These are phyloP conservation scores for Debaryomyces prosopidis DNA, from an alignment of 805 yeast genomes.

Conservation along the genomic window DNA sequence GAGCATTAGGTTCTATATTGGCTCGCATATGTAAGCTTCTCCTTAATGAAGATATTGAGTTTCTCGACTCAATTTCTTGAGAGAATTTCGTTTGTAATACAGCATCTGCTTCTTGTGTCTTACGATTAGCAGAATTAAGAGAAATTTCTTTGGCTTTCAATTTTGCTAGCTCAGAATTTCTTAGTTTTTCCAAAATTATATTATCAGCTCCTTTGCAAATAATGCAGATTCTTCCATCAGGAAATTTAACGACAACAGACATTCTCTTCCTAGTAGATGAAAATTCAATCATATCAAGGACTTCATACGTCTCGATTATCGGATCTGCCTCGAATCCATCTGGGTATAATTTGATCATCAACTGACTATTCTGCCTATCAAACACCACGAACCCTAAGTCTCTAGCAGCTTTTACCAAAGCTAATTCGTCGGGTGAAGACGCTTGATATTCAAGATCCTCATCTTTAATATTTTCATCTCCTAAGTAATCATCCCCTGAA, in stretches of 20 bases:
- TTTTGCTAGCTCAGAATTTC: slow-evolving; percentile 56
- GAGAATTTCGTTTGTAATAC: slow-evolving; percentile 59
- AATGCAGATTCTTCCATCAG: slow-evolving; percentile 71
- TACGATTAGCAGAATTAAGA: slow-evolving; percentile 58
- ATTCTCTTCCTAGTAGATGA: slow-evolving; percentile 87
- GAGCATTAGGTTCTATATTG: slow-evolving; percentile 13
- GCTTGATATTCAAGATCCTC: slow-evolving; percentile 80
- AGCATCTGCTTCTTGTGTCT: slow-evolving; percentile 73
- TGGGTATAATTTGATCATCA: slow-evolving; percentile 79
- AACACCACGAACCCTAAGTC: slow-evolving; percentile 89
- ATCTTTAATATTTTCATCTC: slow-evolving; percentile 20
- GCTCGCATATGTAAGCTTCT: slow-evolving; percentile 24
- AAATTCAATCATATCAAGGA: slow-evolving; percentile 83
- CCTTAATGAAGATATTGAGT: slow-evolving; percentile 33
- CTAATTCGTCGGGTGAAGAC: slow-evolving; percentile 95
- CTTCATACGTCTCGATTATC: slow-evolving; percentile 64
- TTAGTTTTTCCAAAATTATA: slow-evolving; percentile 74
- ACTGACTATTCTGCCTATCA: slow-evolving; percentile 58
- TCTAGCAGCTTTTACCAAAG: slow-evolving; percentile 90
- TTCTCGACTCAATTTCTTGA: slow-evolving; percentile 26
- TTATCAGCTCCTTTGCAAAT: slow-evolving; percentile 97
- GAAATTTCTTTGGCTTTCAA: slow-evolving; percentile 66
- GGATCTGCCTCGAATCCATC: slow-evolving; percentile 71
- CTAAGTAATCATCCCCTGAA: slow-evolving; percentile 14
- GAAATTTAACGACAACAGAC: slow-evolving; percentile 82